Evolutionary conservation across 1,139 yeast genomes (phyloP), one percentile per base, ranked within the genome.

Genomic region (Saccharomyces pastorianus): DNA sequence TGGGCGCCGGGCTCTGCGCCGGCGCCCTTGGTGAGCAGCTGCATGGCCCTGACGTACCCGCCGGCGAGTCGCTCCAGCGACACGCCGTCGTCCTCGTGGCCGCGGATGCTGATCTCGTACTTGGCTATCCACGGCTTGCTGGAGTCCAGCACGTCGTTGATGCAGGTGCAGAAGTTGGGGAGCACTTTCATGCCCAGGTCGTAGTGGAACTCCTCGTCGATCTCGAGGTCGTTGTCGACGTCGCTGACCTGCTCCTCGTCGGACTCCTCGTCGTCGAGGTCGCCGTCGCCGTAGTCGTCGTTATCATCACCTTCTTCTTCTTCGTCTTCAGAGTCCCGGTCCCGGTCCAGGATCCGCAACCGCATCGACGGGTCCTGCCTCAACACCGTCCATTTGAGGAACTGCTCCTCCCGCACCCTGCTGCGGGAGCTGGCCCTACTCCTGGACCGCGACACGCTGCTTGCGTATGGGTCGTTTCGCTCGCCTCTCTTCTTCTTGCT

Each of bases 231-330:
- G 53, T 74, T 73, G 9, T 69, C 70, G 11, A 64, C 61, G 51
- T 67, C 73, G 46, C 71, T 69, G 2, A 68, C 71, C 49, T 71
- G 71, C 49, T 68, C 72, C 47, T 69, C 71, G 47, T 70, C 74
- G 2, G 66, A 71, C 8, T 67, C 69, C 20, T 66, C 72, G 6
- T 68, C 73, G 1, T 61, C 71, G 1, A 61, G 71, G 1, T 69
- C 76, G 11, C 69, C 38, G 25, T 31, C 32, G 38, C 8, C 14
- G 14, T 14, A 42, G 27, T 47, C 53, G 31, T 49, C 53, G 26
- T 47, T 58, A 13, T 46, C 53, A 27, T 53, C 52, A 6, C 49
- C 53, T 49, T 56, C 41, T 48, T 49, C 46, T 6, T 48, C 51
- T 38, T 34, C 34, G 4, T 31, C n/a, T n/a, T n/a, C 57, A 46